Base-by-base conservation (phyloP, 495 filamentous ascomycete species). In the Hypoxylon intermedium region DNA sequence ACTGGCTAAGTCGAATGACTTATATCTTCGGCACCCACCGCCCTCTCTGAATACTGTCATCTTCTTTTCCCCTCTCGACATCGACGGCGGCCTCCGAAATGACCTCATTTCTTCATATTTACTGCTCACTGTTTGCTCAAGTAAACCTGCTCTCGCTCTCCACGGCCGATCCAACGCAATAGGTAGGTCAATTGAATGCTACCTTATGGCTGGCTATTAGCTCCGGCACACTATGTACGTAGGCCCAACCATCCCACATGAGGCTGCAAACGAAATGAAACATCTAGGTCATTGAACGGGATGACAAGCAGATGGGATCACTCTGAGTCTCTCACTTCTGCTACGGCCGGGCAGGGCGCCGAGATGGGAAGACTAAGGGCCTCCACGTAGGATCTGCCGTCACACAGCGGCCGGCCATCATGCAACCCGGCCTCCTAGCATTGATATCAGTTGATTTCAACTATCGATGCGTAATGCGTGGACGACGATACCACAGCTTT, bases 201-300 rank as follows among this genome's bases (percentile, higher is more conserved):
- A 41, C 28, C 21, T 41, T 37, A 43, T 46, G 6, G 23, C 6
- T 46, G 21, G 3, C n/a, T 3, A 18, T 37, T 46, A 16, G 30
- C 7, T n/a, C 4, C 31, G 23, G 38, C 28, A 46, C 56, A 59
- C 56, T 21, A 41, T 42, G 54, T 53, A 11, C 38, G n/a, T 30
- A 36, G 37, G 37, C 53, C 48, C n/a, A n/a, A n/a, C n/a, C n/a
- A n/a, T n/a, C 48, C 60, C 54, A 64, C 54, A 53, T 64, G 60
- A 64, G 53, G 60, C 53, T 64, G 18, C 60, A 53, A 53, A 53
- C 36, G 40, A 37, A 33, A 33, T 64, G 61, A 55, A 51, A 46
- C 43, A 38, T 21, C 23, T 51, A 26, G 40, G 18, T 41, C n/a
- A 20, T 48, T 9, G n/a, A 42, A 47, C 40, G 34, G 54, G 33